Percentiles rank a stretch among this genome's conserved stretches.
These are phyloP conservation scores for Marvania coccoides DNA, from an alignment of 139 green algal genomes.

Conservation along the genomic window DNA sequence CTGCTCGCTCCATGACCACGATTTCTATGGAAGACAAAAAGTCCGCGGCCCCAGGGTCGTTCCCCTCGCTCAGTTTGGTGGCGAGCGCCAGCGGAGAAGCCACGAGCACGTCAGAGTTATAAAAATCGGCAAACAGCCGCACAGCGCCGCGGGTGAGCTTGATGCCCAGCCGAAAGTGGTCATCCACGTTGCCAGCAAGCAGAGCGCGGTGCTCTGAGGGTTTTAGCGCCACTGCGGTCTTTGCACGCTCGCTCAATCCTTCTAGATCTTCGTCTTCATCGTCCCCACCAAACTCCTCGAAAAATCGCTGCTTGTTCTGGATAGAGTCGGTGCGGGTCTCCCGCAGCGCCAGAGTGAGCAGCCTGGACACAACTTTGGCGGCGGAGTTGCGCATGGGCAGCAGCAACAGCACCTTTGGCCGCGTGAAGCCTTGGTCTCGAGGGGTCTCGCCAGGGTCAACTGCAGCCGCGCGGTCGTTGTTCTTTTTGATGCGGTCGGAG, in stretches of 20 bases:
- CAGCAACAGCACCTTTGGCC: slow-evolving; percentile 84
- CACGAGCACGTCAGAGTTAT: slow-evolving; percentile 85
- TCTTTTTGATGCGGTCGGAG: slow-evolving; percentile 75
- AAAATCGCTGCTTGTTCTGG: slow-evolving; percentile 70
- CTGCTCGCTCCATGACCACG: slow-evolving; percentile 69
- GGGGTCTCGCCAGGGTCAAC: slow-evolving; percentile 7
- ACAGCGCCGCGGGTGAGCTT: slow-evolving; percentile 76
- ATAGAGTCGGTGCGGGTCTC: slow-evolving; percentile 70
- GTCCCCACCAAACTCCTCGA: slow-evolving; percentile 73
- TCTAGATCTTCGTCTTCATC: slow-evolving; percentile 16
- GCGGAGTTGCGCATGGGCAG: slow-evolving; percentile 79
- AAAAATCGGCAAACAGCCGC: slow-evolving; percentile 79
- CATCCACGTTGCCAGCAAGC: slow-evolving; percentile 88
- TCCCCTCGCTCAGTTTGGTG: slow-evolving; percentile 56
- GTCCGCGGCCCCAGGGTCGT: slow-evolving; percentile 44
- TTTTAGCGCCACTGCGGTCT: slow-evolving; percentile 29
- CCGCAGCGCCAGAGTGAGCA: slow-evolving; percentile 63
- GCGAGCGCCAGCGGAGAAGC: slow-evolving; percentile 84
- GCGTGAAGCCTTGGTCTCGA: slow-evolving; percentile 81
- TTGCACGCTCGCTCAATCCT: slow-evolving; percentile 4
- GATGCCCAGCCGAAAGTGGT: slow-evolving; percentile 92
- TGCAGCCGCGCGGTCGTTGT: slow-evolving; percentile 54
- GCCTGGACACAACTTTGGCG: slow-evolving; percentile 45
- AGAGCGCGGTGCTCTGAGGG: slow-evolving; percentile 74
- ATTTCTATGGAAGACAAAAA: slow-evolving; percentile 92